Conservation (phyloP, 805 yeast genomes). For the Tanozyma kutaoensis region DNA sequence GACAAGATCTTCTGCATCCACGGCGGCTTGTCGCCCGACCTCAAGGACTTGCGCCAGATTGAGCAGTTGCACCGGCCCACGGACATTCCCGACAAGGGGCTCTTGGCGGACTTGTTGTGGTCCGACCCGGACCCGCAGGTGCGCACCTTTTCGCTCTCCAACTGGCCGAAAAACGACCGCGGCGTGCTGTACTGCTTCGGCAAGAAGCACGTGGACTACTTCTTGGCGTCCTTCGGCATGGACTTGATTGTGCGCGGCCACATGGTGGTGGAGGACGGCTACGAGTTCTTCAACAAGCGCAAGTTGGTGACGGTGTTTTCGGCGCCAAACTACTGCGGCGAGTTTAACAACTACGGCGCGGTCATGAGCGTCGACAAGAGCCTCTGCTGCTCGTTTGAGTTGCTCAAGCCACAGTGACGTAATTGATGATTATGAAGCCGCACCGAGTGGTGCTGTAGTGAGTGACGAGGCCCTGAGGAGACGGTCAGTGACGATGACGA, state of each 20-base stretch:
- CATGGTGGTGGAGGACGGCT: slow-evolving; percentile 85
- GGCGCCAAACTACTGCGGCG: slow-evolving; percentile 81
- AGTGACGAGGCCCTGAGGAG: no score
- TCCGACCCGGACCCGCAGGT: slow-evolving; percentile 57
- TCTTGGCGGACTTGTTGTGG: slow-evolving; percentile 71
- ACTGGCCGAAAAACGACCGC: slow-evolving; percentile 75
- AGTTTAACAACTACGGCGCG: slow-evolving; percentile 70
- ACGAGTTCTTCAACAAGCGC: slow-evolving; percentile 66
- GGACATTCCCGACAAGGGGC: slow-evolving; percentile 71
- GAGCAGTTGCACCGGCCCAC: slow-evolving; percentile 67
- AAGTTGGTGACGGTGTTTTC: slow-evolving; percentile 67
- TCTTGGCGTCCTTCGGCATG: slow-evolving; percentile 52
- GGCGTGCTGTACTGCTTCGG: slow-evolving; percentile 76
- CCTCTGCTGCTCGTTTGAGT: slow-evolving; percentile 58
- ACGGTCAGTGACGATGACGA: no score
- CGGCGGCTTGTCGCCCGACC: slow-evolving; percentile 68
- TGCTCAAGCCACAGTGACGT: slow-evolving; percentile 40
- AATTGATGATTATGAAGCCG: no score
- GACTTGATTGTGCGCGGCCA: slow-evolving; percentile 76
- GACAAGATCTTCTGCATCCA: slow-evolving; percentile 48
- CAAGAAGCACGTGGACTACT: slow-evolving; percentile 57
- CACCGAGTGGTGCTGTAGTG: no score
- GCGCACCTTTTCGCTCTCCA: slow-evolving; percentile 20
- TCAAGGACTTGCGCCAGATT: slow-evolving; percentile 52
- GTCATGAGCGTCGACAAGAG: slow-evolving; percentile 61